Evolutionary conservation across 2,329 filamentous ascomycete genomes (phyloP), one percentile per base, ranked within the genome.

Genomic region (Pezicula neosporulosa): DNA sequence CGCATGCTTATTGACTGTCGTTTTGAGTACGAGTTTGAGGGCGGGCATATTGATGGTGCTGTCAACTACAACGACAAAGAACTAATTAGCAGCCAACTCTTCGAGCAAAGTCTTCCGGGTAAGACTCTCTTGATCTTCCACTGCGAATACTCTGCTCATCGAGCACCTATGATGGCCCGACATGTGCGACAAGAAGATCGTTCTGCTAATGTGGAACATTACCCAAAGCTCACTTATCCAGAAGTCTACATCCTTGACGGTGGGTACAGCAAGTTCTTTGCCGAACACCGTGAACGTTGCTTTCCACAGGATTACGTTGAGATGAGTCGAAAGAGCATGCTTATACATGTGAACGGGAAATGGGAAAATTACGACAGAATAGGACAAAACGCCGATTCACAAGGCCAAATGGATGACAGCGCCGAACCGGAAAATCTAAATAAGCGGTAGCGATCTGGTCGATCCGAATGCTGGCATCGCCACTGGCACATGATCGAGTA

Each of bases 11-110:
- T 99, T 63, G 94, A 99, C 70, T 99, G 94, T 70, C 89, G 94
- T 18, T 99, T 99, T 67, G 94, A 99, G 77, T 99, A 99, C 70
- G 94, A 99, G 72, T 99, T 95, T 68, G 87, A 96, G 15, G 94
- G 94, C 51, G 94, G 94, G 33, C 94, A 99, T 69, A 97, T 99
- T 66, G 82, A 91, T 60, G 89, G 89, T 16, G 94, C 94, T 41
- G 78, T 96, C 72, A 99, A 99, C 76, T 94, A 91, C 76, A 97
- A 96, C 72, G 90, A 97, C 74, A 97, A 97, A 72, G 93, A 99
- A 64, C 74, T 88, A 54, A 78, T 99, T 52, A 84, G 90, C 8
- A 77, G 77, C 50, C 84, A 92, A 60, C 81, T 99, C 45, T 96
- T 99, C 69, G 73, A 83, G 51, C 61, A 68, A 28, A 77, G 79